Evolutionary conservation across 345 rosid species (phyloP).

Genomic region (Balakata baccata): DNA sequence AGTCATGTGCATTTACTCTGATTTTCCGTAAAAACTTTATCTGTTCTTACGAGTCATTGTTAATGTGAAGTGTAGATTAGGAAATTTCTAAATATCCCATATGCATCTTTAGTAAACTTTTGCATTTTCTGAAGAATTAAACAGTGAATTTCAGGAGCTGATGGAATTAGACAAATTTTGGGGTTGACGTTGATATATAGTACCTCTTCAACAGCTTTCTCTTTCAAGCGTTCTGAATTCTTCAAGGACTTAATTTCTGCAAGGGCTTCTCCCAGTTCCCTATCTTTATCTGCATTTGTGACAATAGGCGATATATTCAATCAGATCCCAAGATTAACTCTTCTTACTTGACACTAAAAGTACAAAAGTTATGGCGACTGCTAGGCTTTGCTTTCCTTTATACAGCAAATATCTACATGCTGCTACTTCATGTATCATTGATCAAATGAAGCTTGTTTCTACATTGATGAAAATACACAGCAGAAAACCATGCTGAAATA

Average conservation of each 20-base stretch:
- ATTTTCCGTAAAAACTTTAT: background rate
- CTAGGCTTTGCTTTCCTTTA: background rate
- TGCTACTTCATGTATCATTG: too few relatives aligned
- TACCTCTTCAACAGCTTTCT: constrained; percentile 54
- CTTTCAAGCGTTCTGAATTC: constrained; percentile 40
- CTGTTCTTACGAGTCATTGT: background rate
- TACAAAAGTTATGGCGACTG: background rate
- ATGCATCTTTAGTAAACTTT: background rate
- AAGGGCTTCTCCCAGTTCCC: constrained; percentile 45
- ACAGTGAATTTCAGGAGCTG: background rate
- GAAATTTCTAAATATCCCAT: background rate
- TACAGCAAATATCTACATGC: background rate
- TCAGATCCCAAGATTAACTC: background rate
- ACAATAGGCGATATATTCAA: background rate
- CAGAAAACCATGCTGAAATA: background rate
- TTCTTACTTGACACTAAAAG: background rate
- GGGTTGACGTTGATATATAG: background rate
- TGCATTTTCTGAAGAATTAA: constrained; percentile 1
- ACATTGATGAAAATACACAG: too few relatives aligned
- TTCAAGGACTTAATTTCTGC: constrained; percentile 43
- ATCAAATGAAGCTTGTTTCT: background rate
- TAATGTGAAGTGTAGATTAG: background rate
- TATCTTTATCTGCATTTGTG: constrained; percentile 38
- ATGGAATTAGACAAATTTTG: background rate
- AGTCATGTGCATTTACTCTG: background rate